phyloP scores from a whole-genome alignment of 495 filamentous ascomycete genomes.

The Immersiella caudata region DNA sequence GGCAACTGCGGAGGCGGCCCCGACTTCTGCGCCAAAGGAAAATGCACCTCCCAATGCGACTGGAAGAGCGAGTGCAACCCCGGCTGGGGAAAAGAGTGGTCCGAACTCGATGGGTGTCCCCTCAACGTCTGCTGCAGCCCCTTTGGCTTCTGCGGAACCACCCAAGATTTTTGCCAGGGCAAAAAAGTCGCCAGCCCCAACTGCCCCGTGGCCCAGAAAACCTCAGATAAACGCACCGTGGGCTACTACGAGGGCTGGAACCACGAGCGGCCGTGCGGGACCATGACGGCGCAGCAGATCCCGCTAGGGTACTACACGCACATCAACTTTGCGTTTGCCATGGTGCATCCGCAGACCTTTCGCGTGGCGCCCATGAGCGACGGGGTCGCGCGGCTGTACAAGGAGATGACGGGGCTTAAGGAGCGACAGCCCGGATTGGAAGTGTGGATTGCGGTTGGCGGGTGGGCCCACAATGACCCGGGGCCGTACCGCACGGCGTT shows the following conservation, averaged over 20 bases:
- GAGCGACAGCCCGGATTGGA: slow-evolving; percentile 30
- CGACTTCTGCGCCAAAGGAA: no score
- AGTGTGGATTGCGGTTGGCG: slow-evolving; percentile 44
- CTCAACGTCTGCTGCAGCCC: slow-evolving; percentile 28
- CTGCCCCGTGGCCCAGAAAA: slow-evolving; percentile 33
- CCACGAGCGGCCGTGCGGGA: slow-evolving; percentile 1
- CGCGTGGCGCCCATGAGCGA: slow-evolving; percentile 24
- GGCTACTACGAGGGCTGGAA: slow-evolving; percentile 28
- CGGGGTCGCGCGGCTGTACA: slow-evolving; percentile 13
- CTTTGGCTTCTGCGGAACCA: slow-evolving; percentile 26
- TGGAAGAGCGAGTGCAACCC: slow-evolving; percentile 26
- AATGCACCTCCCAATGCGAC: background rate
- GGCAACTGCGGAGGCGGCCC: no score
- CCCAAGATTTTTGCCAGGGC: slow-evolving; percentile 25
- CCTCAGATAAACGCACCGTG: slow-evolving; percentile 9
- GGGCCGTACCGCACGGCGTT: slow-evolving; percentile 30
- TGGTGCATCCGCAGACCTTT: slow-evolving; percentile 24
- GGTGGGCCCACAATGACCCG: slow-evolving; percentile 48
- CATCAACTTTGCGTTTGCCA: slow-evolving; percentile 37
- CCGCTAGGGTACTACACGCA: slow-evolving; percentile 23
- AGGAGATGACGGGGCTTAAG: slow-evolving; percentile 33
- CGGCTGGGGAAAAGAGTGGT: background rate
- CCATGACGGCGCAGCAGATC: slow-evolving; percentile 17
- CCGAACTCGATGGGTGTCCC: slow-evolving; percentile 4
- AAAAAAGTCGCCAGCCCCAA: background rate